These are phyloP conservation scores for Hyaloperonospora brassicae DNA, from an alignment of 352 stramenopile genomes.

Conservation along the genomic window DNA sequence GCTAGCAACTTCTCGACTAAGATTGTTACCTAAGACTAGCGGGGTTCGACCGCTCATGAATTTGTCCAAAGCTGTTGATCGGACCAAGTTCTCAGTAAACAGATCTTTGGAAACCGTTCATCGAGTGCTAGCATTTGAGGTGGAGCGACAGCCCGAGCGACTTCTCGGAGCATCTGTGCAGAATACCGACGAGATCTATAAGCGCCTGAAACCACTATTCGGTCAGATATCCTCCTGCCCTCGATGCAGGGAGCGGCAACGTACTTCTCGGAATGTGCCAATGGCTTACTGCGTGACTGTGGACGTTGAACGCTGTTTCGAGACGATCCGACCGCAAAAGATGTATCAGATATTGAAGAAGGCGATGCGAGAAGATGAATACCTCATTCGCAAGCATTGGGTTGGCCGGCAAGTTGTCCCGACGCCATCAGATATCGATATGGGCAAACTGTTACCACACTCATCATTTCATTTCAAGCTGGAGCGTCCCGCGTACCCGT, in stretches of 20 bases:
- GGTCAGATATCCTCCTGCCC: constrained; percentile 25
- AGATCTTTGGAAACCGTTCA: constrained; percentile 49
- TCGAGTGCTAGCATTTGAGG: constrained; percentile 53
- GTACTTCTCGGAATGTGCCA: constrained; percentile 4
- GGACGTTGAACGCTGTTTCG: constrained; percentile 76
- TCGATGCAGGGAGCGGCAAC: constrained; percentile 20
- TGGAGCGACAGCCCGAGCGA: constrained; percentile 38
- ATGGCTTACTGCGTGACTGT: constrained; percentile 55
- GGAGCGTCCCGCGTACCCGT: constrained; percentile 44
- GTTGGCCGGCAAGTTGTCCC: constrained; percentile 42
- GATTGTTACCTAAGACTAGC: constrained; percentile 56
- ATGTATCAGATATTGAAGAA: constrained; percentile 62
- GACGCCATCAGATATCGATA: constrained; percentile 6
- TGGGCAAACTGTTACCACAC: constrained; percentile 3
- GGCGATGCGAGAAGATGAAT: constrained; percentile 55
- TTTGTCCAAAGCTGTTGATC: constrained; percentile 33
- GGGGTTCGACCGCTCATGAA: constrained; percentile 77
- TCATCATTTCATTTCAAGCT: constrained; percentile 49
- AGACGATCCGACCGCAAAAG: constrained; percentile 63
- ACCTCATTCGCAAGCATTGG: constrained; percentile 70
- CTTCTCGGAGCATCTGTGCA: constrained; percentile 50
- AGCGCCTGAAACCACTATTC: constrained; percentile 41
- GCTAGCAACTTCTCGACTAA: constrained; percentile 43
- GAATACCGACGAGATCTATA: constrained; percentile 65
- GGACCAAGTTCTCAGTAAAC: constrained; percentile 43